A percentile compares a stretch with the other conserved stretches of the same genome.
Evolutionary conservation across 108 stramenopile species (phyloP).

Genomic region (Pinguiococcus pyrenoidosus): DNA sequence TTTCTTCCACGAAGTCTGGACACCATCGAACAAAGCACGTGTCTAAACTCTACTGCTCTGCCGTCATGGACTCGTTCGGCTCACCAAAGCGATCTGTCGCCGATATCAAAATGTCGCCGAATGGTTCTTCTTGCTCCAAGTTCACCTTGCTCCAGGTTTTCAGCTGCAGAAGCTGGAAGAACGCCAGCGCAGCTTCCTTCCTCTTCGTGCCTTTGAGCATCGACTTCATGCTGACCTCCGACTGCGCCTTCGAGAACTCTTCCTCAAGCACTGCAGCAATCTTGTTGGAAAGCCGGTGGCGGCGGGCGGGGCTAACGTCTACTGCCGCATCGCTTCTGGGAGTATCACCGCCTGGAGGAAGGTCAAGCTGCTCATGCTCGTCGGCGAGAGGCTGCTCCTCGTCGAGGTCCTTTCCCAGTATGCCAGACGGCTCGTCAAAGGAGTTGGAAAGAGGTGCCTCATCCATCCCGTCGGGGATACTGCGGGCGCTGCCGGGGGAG

Average conservation of each 20-base stretch:
- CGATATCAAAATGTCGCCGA: slow-evolving; percentile 66
- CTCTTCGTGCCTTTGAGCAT: slow-evolving; percentile 50
- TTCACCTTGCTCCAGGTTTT: slow-evolving; percentile 97
- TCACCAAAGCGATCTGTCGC: slow-evolving; percentile 33
- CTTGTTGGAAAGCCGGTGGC: slow-evolving; percentile 61
- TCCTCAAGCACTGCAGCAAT: slow-evolving; percentile 50
- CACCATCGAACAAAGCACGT: too few relatives aligned
- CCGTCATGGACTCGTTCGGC: slow-evolving; percentile 19
- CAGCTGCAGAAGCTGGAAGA: slow-evolving; percentile 81
- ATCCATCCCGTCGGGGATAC: too few relatives aligned
- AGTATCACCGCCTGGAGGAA: too few relatives aligned
- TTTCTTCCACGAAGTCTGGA: too few relatives aligned
- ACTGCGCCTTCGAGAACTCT: slow-evolving; percentile 21
- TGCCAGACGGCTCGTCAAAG: too few relatives aligned
- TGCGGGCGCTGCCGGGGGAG: too few relatives aligned
- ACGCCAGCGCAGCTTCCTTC: slow-evolving; percentile 64
- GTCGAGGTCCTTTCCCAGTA: slow-evolving; percentile 44
- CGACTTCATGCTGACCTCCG: slow-evolving; percentile 45
- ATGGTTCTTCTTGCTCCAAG: slow-evolving; percentile 66
- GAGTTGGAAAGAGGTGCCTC: too few relatives aligned
- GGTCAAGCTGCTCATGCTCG: too few relatives aligned
- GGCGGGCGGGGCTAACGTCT: slow-evolving; percentile 56
- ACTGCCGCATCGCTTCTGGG: too few relatives aligned
- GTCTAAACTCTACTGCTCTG: too few relatives aligned
- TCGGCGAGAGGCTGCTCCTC: slow-evolving; percentile 18